Evolutionary conservation across 2,329 filamentous ascomycete genomes (phyloP), one percentile per base, ranked within the genome.

Genomic region (Aspergillus phoenicis): DNA sequence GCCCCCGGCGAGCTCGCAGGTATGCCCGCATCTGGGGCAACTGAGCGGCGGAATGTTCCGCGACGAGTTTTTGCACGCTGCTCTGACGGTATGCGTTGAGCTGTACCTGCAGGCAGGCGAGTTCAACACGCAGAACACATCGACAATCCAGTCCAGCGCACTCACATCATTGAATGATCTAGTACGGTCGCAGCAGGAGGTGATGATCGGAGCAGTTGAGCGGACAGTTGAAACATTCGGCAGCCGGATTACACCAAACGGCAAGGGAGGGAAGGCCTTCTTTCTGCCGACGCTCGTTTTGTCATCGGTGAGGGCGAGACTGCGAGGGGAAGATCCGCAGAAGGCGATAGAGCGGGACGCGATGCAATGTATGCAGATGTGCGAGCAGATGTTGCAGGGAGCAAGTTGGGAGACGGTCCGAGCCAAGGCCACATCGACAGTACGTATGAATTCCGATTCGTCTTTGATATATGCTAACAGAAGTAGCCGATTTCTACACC

Each of bases 21-120:
- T 62, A 0, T 73, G 66, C 55, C 71, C 71, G 10, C 70, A 71
- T 28, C 69, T 77, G 17, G 71, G 72, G 4, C 66, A 71, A 6
- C 55, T 76, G 2, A 70, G 71, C 3, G 71, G 69, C 6, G 73
- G 73, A 3, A 73, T 76, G 68, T 76, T 77, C 57, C 71, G 72
- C 10, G 69, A 76, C 15, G 71, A 76, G 24, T 70, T 71, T 11
- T 71, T 73, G 20, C 72, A 75, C 54, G 71, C 73, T 2, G 71
- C 71, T 8, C 63, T 73, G 17, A 75, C 70, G 1, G 65, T 75
- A 3, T 75, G 73, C 39, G 68, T 74, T 17, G 74, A 76, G 49
- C 54, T 76, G 4, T 71, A 66, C 4, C 64, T 75, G 4, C 73
- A 75, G 58, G 64, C 68, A 0, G 65, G 68, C 5, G 73, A 75